Conservation (phyloP, 257 asterid species). For the Hygrophila difformis region DNA sequence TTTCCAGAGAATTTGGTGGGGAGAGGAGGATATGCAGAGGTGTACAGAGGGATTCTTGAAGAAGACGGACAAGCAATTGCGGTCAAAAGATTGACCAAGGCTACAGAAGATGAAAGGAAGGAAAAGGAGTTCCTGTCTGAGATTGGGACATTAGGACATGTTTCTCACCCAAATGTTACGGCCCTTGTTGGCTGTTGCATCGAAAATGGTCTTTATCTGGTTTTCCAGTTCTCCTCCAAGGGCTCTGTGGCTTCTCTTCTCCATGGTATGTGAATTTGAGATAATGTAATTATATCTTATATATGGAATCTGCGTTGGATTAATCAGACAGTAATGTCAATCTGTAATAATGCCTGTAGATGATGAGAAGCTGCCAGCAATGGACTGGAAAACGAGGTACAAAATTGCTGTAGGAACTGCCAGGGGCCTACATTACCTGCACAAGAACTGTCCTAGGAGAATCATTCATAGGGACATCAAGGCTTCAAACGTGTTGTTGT, state of each 20-base stretch:
- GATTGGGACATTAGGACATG: conserved; percentile 87
- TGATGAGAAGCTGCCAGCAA: conserved; percentile 51
- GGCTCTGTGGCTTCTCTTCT: conserved; percentile 90
- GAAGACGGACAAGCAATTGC: conserved; percentile 81
- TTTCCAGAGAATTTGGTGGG: conserved; percentile 73
- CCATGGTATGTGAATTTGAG: conserved; percentile 14
- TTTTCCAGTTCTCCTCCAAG: conserved; percentile 84
- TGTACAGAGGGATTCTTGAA: conserved; percentile 67
- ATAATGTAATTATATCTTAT: no score
- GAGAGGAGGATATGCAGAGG: conserved; percentile 97
- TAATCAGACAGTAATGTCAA: no score
- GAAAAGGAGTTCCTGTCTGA: conserved; percentile 84
- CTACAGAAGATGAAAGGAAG: conserved; percentile 69
- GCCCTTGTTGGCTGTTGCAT: conserved; percentile 78
- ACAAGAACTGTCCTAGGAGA: conserved; percentile 83
- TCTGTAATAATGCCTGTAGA: conserved; percentile 15
- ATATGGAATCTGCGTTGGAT: no score
- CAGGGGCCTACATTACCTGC: conserved; percentile 75
- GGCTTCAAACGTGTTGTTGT: conserved; percentile 62
- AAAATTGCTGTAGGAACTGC: conserved; percentile 88
- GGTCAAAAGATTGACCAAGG: conserved; percentile 61
- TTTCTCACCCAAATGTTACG: conserved; percentile 72
- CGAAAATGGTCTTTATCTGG: conserved; percentile 79
- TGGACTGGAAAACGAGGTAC: conserved; percentile 87
- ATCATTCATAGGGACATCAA: conserved; percentile 90